Base-by-base conservation (phyloP, 768 basidiomycete species). In the Psilocybe tampanensis region DNA sequence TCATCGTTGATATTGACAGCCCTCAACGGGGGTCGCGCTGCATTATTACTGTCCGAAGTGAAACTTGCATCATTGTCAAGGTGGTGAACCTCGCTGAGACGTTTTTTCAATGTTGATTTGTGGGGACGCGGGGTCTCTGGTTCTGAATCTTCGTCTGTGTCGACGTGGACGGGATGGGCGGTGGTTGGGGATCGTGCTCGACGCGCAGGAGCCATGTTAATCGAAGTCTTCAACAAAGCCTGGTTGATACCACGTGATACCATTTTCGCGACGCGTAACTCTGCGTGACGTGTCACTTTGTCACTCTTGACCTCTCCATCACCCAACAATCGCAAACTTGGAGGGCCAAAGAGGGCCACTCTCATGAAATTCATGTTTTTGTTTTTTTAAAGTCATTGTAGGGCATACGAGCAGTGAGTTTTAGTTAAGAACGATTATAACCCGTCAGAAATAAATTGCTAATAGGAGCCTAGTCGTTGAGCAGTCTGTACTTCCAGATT, bases 1-100 rank as follows among this genome's bases (percentile, higher is more conserved):
- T 95, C 94, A 67, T 95, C 93, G 70, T 95, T 95, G 71, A 76
- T 80, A 59, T 79, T 86, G 64, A 79, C 80, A 8, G 79, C 75
- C 66, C 79, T 81, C 45, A 76, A 67, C 21, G 77, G 76, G 34
- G 68, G 65, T 43, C 76, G 75, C 26, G 67, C 68, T 4, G 74
- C 72, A 42, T 71, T 72, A n/a, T n/a, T n/a, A n/a, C n/a, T n/a
- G 44, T 71, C 75, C 66, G 68, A 64, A 26, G 65, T 69, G 63
- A 76, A 74, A 62, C 72, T 76, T 19, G 74, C 76, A 54, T 80
- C 78, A 54, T 76, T 69, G 50, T 79, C 81, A 32, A 75, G 74
- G 44, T 72, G 70, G 63, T 82, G 74, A 32, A 70, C 75, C 58
- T 90, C 89, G 71, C 86, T 87, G 54, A 86, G 72, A 36, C 86